phyloP scores from a whole-genome alignment of 2,329 filamentous ascomycete genomes.

The Fusarium denticulatum region DNA sequence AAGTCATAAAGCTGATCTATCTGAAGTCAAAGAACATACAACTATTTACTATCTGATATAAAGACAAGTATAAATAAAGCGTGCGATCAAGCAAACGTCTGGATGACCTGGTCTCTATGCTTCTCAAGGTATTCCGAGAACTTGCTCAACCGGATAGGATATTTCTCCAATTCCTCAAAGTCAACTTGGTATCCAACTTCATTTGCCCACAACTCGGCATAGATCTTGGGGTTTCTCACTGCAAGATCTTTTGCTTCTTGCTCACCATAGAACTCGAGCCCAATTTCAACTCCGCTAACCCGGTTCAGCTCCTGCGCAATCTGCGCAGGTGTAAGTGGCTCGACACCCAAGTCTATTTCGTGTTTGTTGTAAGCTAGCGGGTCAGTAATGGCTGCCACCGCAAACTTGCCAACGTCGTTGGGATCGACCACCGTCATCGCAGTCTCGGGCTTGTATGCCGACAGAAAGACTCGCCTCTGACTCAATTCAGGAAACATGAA shows the following conservation, averaged over 20 bases:
- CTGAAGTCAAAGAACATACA: rapidly evolving
- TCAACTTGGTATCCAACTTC: neutral
- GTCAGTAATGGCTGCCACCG: neutral
- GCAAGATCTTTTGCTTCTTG: neutral
- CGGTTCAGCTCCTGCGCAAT: neutral
- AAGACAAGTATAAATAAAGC: neutral
- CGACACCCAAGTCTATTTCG: neutral
- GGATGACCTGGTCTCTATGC: neutral
- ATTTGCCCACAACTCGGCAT: neutral
- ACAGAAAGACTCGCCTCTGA: neutral
- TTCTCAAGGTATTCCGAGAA: neutral
- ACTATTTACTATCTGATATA: neutral
- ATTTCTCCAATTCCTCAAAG: neutral
- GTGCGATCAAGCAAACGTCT: neutral
- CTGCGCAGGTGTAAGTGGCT: neutral
- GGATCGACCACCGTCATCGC: neutral
- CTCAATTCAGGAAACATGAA: neutral
- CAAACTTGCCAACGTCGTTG: neutral
- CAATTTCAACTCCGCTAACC: neutral
- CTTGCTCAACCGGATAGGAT: neutral
- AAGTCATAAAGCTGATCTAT: neutral
- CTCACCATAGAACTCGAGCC: neutral
- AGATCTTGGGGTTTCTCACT: neutral
- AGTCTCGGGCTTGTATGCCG: neutral
- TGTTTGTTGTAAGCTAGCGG: neutral